Base-by-base conservation (phyloP, 1,284 basidiomycete species). In the Ganoderma lucidum region DNA sequence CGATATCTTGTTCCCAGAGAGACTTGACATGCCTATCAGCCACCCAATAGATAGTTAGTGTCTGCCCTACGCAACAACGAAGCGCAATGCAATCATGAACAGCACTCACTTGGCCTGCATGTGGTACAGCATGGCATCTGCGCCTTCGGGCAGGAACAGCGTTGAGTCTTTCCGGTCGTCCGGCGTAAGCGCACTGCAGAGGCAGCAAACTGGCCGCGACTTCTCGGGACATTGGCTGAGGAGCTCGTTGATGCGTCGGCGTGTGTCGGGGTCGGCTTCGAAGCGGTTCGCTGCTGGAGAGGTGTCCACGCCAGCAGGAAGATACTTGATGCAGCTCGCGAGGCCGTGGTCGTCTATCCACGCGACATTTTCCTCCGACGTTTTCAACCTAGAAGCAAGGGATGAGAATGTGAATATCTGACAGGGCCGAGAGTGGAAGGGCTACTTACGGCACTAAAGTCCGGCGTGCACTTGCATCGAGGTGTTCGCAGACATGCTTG, bases 41-140 rank as follows among this genome's bases (percentile, higher is more conserved):
- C 8, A 51, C 19, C 19, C 42, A 44, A 28, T 28, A 2, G 44
- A n/a, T 8, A n/a, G 8, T n/a, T 19, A 6, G 17, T 8, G 9
- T n/a, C 44, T 45, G 15, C 44, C 5, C 6, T 5, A 1, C 17
- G 44, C 44, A 19, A n/a, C 44, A n/a, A 45, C 17, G 19, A 19
- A 15, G 44, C 9, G 39, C 39, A 41, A 44, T 17, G 14, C 14
- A 44, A 19, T 23, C 48, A 51, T 6, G 2, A 55, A 55, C 2
- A 30, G 8, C 48, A 55, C 63, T 56, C 59, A 68, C 67, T 51
- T 65, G 6, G 23, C 37, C 8, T 51, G 67, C 39, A 68, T 19
- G 30, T 68, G 67, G 17, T 62, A 61, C 30, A 68, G 59, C 6
- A 68, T 61, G 37, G 32, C 41, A 30, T 68, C 67, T 10, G 63